Evolutionary conservation across 2,329 filamentous ascomycete genomes (phyloP), one percentile per base, ranked within the genome.

Genomic region (Diaporthe ampelina): DNA sequence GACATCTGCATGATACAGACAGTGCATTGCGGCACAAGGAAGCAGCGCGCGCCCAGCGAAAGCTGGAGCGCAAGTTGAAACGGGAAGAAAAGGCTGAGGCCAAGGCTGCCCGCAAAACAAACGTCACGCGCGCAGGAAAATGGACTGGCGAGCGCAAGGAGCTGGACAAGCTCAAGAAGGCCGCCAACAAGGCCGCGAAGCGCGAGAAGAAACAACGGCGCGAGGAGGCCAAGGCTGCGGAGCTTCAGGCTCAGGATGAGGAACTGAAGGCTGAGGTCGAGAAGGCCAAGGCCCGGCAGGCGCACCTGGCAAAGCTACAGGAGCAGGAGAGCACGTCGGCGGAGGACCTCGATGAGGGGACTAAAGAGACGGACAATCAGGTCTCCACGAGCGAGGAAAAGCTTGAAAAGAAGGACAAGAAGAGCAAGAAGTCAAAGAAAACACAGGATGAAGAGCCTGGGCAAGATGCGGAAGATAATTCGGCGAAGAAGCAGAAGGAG

Each of bases 1-100:
- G 21, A 70, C 48, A 40, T 2, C n/a, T 26, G 9, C 4, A 24
- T 24, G 26, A 26, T n/a, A 61, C 71, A 84, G 82, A 81, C 76
- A 79, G 78, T 9, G 81, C 79, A 65, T 57, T 77, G 59, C 77
- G 79, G 74, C 75, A 76, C 72, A 74, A 81, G 69, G 75, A 81
- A 70, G 77, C 81, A 48, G 77, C 79, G 71, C 79, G 80, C 68
- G 43, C 77, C 48, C 57, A 71, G 52, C 79, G 80, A 70, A 85
- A 84, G 79, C 79, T 79, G 59, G 81, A 81, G 29, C 83, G 82
- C 73, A 85, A 86, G 76, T 75, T 76, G 45, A 83, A 83, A 37
- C 70, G 76, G 78, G 54, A 81, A 80, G 78, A 81, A 80, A 78
- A 78, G 76, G 29, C 84, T 82, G 77, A 84, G 82, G 78, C 79